A percentile compares a stretch with the other conserved stretches of the same genome.
phyloP scores from a whole-genome alignment of 2,329 filamentous ascomycete species.

The Penicillium sp. region DNA sequence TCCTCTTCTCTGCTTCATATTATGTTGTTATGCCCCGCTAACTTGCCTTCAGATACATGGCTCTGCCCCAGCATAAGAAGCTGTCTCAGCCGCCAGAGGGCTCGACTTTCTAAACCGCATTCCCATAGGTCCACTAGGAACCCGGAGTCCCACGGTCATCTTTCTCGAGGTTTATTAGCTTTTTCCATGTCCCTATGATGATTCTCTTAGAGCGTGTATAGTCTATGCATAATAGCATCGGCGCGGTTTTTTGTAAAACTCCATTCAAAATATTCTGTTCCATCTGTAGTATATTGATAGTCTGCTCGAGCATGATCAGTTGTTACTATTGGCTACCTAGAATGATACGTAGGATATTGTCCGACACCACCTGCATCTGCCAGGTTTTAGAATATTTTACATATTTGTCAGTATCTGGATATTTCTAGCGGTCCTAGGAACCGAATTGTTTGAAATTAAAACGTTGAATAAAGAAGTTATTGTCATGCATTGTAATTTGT shows the following conservation, averaged over 20 bases:
- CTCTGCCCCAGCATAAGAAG: slow-evolving; percentile 87
- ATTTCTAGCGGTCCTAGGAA: too few species aligned
- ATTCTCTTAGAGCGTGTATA: slow-evolving; percentile 37
- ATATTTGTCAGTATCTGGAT: too few species aligned
- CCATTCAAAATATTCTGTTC: slow-evolving; percentile 11
- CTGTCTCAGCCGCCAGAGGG: slow-evolving; percentile 91
- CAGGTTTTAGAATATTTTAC: too few species aligned
- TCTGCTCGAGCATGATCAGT: neutral
- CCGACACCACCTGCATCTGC: too few species aligned
- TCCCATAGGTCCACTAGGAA: slow-evolving; percentile 24
- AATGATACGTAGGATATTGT: too few species aligned
- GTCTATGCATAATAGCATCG: slow-evolving; percentile 41
- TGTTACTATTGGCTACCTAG: too few species aligned
- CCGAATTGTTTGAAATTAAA: too few species aligned
- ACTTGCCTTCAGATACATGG: slow-evolving; percentile 73
- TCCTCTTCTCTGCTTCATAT: too few species aligned
- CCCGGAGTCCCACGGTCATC: slow-evolving; percentile 33
- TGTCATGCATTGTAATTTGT: neutral
- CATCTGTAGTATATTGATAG: neutral
- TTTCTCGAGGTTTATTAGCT: slow-evolving; percentile 26
- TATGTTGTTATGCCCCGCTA: neutral
- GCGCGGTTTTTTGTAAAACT: slow-evolving; percentile 29
- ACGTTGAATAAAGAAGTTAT: too few species aligned
- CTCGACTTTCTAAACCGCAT: slow-evolving; percentile 54
- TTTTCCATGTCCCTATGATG: slow-evolving; percentile 19